These are phyloP conservation scores for Insectozyma bohioensis DNA, from an alignment of 1,139 yeast species.

Conservation along the genomic window DNA sequence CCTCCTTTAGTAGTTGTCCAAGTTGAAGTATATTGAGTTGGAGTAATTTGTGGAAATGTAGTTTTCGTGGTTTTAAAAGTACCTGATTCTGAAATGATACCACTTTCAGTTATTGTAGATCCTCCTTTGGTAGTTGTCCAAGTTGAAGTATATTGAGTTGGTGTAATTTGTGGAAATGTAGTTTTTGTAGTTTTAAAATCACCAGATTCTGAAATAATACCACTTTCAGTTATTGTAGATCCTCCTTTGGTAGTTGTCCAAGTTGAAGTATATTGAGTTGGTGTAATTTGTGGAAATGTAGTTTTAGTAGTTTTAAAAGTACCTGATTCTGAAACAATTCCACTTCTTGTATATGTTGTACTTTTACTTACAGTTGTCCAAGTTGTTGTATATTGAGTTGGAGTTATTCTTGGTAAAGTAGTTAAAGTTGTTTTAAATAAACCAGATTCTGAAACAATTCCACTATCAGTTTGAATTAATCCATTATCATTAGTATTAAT, in stretches of 20 bases:
- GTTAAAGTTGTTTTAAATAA: conserved; percentile 1
- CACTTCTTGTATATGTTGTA: conserved; percentile 16
- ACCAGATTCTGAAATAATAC: conserved; percentile 12
- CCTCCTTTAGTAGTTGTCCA: conserved; percentile 6
- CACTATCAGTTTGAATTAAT: conserved; percentile 16
- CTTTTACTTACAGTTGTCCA: conserved; percentile 21
- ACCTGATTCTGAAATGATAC: conserved; percentile 11
- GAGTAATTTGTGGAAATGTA: neutral
- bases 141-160: conserved; percentile 15
- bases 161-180: conserved; percentile 7
- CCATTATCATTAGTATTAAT: conserved; percentile 6
- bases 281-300: conserved; percentile 9
- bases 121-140: conserved; percentile 9
- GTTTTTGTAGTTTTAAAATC: conserved; percentile 5
- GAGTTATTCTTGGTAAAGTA: conserved; percentile 6
- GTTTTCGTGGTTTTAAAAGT: conserved; percentile 9
- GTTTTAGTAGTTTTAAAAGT: conserved; percentile 3
- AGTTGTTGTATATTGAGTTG: conserved; percentile 15
- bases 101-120: conserved; percentile 15
- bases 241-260: conserved; percentile 20
- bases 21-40: conserved; percentile 5
- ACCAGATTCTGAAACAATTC: conserved; percentile 11
- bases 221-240: conserved; percentile 17
- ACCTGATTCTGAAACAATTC: conserved; percentile 11
- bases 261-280: conserved; percentile 20